Conservation (phyloP, 768 basidiomycete species). For the Tulasnella calospora region DNA sequence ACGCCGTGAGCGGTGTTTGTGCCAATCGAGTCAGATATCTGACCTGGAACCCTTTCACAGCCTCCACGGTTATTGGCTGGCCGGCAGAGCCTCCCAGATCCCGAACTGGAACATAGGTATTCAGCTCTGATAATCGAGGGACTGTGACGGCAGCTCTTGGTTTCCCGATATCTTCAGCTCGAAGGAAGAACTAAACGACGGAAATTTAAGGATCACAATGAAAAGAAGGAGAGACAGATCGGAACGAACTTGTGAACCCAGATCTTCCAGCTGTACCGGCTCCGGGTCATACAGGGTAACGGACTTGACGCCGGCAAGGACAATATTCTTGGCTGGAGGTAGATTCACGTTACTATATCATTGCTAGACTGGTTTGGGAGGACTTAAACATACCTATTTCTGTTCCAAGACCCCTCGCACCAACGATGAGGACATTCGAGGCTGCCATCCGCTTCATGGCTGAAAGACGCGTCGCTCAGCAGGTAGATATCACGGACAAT, state of each 20-base stretch:
- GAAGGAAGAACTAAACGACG: constrained; percentile 77
- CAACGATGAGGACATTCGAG: constrained; percentile 91
- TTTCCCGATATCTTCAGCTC: constrained; percentile 80
- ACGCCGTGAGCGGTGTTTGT: constrained; percentile 10
- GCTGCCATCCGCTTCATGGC: constrained; percentile 99
- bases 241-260: constrained; percentile 76
- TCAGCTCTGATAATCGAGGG: constrained; percentile 88
- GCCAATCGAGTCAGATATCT: constrained; percentile 30
- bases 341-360: background rate
- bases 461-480: constrained; percentile 38
- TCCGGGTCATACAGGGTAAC: constrained; percentile 95
- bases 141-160: constrained; percentile 79
- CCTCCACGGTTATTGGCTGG: constrained; percentile 70
- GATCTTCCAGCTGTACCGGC: constrained; percentile 77
- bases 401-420: constrained; percentile 85
- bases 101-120: constrained; percentile 91
- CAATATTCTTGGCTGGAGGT: constrained; percentile 81
- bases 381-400: constrained; percentile 71
- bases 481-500: background rate
- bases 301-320: constrained; percentile 93
- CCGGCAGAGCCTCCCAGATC: constrained; percentile 74
- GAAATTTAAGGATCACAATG: background rate
- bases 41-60: constrained; percentile 86
- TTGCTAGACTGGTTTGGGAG: too few species aligned
- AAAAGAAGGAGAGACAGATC: background rate